phyloP scores from a whole-genome alignment of 169 alveolate species.

The Besnoitia besnoiti region DNA sequence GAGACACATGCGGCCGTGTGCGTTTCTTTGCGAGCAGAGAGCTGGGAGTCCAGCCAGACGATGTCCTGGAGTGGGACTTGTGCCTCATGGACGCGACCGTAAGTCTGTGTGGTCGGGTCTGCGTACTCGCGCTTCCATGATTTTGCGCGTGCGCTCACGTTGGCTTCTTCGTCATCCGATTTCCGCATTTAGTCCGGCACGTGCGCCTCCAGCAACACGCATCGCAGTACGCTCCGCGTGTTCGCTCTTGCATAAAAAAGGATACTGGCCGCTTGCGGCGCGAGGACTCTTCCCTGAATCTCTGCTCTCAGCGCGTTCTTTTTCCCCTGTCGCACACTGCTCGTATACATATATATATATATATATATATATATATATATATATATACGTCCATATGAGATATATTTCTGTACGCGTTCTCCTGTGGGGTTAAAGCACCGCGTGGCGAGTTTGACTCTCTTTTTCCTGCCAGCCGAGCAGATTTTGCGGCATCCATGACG shows the following conservation, averaged over 20 bases:
- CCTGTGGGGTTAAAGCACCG: background rate
- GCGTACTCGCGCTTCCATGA: too few species aligned
- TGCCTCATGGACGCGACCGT: conserved; percentile 90
- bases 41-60: conserved; percentile 30
- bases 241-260: too few species aligned
- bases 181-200: too few species aligned
- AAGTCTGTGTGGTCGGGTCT: background rate
- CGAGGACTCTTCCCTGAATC: too few species aligned
- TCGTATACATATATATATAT: too few species aligned
- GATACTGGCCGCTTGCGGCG: too few species aligned
- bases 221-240: too few species aligned
- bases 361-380: too few species aligned
- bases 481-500: conserved; percentile 90
- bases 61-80: conserved; percentile 82
- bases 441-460: background rate
- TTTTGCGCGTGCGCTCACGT: too few species aligned
- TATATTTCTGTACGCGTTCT: background rate
- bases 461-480: conserved; percentile 75
- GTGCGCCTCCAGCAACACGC: too few species aligned
- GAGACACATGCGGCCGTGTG: background rate
- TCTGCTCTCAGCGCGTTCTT: too few species aligned
- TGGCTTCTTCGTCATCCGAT: too few species aligned
- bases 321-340: background rate
- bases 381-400: background rate
- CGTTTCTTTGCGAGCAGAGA: background rate